Conservation (phyloP, 805 yeast species). For the Wickerhamiella sergipiensis region DNA sequence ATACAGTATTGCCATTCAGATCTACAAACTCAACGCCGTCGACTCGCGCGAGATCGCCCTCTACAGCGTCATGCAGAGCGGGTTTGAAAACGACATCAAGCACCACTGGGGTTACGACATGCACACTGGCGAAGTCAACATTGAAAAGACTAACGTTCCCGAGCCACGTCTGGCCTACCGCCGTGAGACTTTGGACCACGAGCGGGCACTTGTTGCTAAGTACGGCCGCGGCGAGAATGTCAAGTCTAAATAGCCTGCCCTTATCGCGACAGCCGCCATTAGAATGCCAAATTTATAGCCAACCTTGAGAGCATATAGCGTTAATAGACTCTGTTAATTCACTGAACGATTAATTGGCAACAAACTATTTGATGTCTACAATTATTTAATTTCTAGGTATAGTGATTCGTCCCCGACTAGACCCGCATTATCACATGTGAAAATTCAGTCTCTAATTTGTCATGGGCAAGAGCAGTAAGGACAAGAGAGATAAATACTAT, state of each 20-base stretch:
- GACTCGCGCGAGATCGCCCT: conserved; percentile 96
- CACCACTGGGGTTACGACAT: conserved; percentile 79
- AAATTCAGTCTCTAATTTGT: background rate
- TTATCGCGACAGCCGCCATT: too few species aligned
- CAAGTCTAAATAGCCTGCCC: background rate
- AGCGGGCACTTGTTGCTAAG: conserved; percentile 31
- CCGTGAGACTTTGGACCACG: conserved; percentile 68
- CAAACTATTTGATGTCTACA: too few species aligned
- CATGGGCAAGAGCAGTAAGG: conserved; percentile 94
- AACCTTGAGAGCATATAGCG: too few species aligned
- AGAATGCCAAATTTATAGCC: too few species aligned
- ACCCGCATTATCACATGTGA: background rate
- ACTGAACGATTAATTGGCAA: too few species aligned
- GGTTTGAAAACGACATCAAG: conserved; percentile 79
- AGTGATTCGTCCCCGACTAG: too few species aligned
- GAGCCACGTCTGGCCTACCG: conserved; percentile 74
- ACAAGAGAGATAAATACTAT: conserved; percentile 74
- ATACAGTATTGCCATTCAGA: conserved; percentile 96
- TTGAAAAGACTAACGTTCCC: conserved; percentile 92
- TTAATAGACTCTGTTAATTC: too few species aligned
- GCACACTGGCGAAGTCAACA: conserved; percentile 50
- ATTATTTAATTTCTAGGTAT: too few species aligned
- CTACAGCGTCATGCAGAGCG: conserved; percentile 86
- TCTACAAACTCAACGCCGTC: conserved; percentile 82
- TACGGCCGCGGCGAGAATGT: conserved; percentile 15